Base-by-base conservation (phyloP, 139 green algal species). In the Nannochloris sp. region DNA sequence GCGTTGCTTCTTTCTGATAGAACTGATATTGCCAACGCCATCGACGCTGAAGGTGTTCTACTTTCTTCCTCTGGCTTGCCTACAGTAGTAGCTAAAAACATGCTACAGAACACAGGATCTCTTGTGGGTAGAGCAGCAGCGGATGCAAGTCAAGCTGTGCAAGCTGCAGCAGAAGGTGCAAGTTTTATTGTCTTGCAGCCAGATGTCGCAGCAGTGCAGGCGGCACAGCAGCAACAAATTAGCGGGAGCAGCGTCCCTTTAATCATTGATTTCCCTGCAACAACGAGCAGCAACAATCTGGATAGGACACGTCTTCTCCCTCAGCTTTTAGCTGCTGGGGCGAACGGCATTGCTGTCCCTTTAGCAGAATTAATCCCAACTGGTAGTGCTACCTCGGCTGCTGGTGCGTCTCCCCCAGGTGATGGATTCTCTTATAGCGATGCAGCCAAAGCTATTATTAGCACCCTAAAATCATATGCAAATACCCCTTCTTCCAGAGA, bases 21-120 rank as follows among this genome's bases (percentile, higher is more conserved):
- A 15, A 84, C 82, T 6, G 92, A 98, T 70, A 90, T 98, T 53
- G 92, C 86, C 1, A 74, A 81, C 29, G 92, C 89, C 2, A 81
- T 83, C 1, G 82, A 73, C 13, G 88, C 88, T 3, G 85, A 96
- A 34, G 92, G 92, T 3, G 89, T 95, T 24, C 47, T 97, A 23
- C 77, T 98, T 12, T 87, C 77, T 2, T 38, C 76, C 23, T 64
- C 72, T 63, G 90, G 90, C 14, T 70, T 97, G 25, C 91, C 92
- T 0, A 82, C 83, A 0, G 84, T 92, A n/a, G 89, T 96, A 0
- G 92, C 90, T 30, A 85, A 89, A 35, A 73, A 77, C 15, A 92
- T 90, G 83, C 75, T 96, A 61, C 35, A 69, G 1, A 70, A 61
- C 1, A 58, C 54, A 0, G 61, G 65, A 3, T 30, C 64, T 2